Conservation (phyloP, 2,329 filamentous ascomycete species). For the Colletotrichum lupini region DNA sequence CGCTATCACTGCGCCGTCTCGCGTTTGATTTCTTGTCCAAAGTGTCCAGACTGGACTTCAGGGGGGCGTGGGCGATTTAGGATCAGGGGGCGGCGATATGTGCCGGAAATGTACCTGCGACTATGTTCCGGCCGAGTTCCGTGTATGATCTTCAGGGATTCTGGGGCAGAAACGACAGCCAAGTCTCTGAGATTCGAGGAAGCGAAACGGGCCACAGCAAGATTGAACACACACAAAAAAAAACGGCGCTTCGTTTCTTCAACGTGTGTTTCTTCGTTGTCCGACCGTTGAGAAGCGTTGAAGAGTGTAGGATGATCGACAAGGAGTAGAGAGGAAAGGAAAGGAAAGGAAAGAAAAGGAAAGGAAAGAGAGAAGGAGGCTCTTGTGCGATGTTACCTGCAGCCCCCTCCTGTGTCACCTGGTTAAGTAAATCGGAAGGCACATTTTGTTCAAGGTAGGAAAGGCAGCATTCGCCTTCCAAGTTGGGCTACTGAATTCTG, state of each 20-base stretch:
- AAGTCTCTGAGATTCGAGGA: conserved; percentile 2
- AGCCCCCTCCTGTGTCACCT: conserved; percentile 8
- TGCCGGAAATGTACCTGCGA: conserved; percentile 1
- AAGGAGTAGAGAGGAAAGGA: no score
- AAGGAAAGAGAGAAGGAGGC: not conserved
- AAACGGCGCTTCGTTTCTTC: not conserved
- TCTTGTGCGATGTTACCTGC: conserved; percentile 19
- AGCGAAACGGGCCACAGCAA: conserved; percentile 1
- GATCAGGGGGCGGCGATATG: conserved; percentile 26
- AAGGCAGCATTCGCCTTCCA: not conserved
- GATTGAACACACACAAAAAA: not conserved
- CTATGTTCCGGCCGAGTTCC: conserved; percentile 27
- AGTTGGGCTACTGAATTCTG: not conserved
- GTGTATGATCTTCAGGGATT: conserved; percentile 31
- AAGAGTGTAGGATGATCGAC: not conserved
- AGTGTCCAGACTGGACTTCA: not conserved
- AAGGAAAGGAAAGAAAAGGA: no score
- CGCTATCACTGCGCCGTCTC: conserved; percentile 9
- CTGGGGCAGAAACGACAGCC: conserved; percentile 21
- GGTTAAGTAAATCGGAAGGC: no score
- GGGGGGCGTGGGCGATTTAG: conserved; percentile 4
- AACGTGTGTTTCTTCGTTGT: not conserved
- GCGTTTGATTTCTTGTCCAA: conserved; percentile 4
- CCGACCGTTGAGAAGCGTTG: no score
- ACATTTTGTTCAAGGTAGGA: not conserved